phyloP scores from a whole-genome alignment of 441 rosid species.

The Croton laevigatus region DNA sequence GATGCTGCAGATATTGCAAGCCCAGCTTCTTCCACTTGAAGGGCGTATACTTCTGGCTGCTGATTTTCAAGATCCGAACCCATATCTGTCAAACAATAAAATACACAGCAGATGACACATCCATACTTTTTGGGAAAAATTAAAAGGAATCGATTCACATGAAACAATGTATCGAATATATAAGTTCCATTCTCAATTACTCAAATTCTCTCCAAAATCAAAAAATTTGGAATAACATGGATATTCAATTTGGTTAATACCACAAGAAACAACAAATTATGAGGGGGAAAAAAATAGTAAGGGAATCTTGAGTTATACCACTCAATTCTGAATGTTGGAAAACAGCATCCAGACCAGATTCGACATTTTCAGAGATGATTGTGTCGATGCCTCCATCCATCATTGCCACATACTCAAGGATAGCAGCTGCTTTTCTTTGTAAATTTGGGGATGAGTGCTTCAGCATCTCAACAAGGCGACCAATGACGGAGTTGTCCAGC shows the following conservation, averaged over 20 bases:
- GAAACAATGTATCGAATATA: background rate
- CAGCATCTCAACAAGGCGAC: slow-evolving; percentile 55
- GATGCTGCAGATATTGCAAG: slow-evolving; percentile 64
- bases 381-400: slow-evolving; percentile 42
- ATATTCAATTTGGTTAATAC: background rate
- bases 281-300: background rate
- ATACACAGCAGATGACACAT: background rate
- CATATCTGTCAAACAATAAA: slow-evolving; percentile 27
- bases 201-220: too few relatives aligned
- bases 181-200: background rate
- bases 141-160: background rate
- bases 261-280: background rate
- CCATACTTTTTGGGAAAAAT: too few relatives aligned
- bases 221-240: background rate
- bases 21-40: slow-evolving; percentile 74
- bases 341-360: slow-evolving; percentile 52
- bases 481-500: slow-evolving; percentile 46
- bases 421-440: slow-evolving; percentile 63
- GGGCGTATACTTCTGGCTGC: slow-evolving; percentile 53
- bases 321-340: slow-evolving; percentile 52
- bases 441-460: slow-evolving; percentile 51
- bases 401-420: slow-evolving; percentile 56
- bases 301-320: slow-evolving; percentile 37
- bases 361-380: slow-evolving; percentile 44
- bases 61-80: slow-evolving; percentile 48